phyloP scores from a whole-genome alignment of 192 early-diverging fungal species.

The Backusella liffmaniae region DNA sequence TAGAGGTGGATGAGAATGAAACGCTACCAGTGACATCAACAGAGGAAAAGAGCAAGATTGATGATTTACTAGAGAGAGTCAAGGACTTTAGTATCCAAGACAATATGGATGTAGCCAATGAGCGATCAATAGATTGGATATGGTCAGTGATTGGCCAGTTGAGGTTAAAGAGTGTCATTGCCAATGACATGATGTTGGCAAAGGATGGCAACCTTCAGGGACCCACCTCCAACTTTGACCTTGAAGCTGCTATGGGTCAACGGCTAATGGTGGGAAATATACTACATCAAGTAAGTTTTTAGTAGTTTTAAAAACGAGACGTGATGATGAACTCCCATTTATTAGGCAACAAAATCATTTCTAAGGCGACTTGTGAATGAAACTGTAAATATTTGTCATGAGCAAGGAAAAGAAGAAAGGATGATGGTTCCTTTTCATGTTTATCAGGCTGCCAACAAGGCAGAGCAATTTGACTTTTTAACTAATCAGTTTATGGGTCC shows the following conservation, averaged over 20 bases:
- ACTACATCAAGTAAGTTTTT: slow-evolving; percentile 31
- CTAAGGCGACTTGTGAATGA: slow-evolving; percentile 41
- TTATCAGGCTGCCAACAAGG: slow-evolving; percentile 43
- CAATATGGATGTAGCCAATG: slow-evolving; percentile 11
- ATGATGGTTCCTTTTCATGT: slow-evolving; percentile 54
- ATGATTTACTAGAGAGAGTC: background rate
- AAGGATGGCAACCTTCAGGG: slow-evolving; percentile 18
- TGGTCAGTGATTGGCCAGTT: slow-evolving; percentile 40
- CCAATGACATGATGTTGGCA: slow-evolving; percentile 28
- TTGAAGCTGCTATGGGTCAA: slow-evolving; percentile 42
- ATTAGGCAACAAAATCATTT: slow-evolving; percentile 49
- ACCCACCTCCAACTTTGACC: slow-evolving; percentile 6
- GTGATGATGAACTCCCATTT: background rate
- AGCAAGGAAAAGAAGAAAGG: slow-evolving; percentile 33
- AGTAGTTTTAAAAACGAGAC: background rate
- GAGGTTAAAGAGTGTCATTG: slow-evolving; percentile 30
- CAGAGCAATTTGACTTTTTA: slow-evolving; percentile 48
- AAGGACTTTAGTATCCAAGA: background rate
- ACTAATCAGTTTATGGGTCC: slow-evolving; percentile 40
- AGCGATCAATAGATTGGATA: slow-evolving; percentile 42
- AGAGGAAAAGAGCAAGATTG: background rate
- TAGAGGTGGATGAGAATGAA: slow-evolving; percentile 25
- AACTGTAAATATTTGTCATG: slow-evolving; percentile 39
- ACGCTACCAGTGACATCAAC: background rate
- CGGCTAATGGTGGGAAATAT: slow-evolving; percentile 48